Evolutionary conservation across 768 basidiomycete species (phyloP), one percentile per base, ranked within the genome.

Genomic region (Kwoniella mangroviensis): DNA sequence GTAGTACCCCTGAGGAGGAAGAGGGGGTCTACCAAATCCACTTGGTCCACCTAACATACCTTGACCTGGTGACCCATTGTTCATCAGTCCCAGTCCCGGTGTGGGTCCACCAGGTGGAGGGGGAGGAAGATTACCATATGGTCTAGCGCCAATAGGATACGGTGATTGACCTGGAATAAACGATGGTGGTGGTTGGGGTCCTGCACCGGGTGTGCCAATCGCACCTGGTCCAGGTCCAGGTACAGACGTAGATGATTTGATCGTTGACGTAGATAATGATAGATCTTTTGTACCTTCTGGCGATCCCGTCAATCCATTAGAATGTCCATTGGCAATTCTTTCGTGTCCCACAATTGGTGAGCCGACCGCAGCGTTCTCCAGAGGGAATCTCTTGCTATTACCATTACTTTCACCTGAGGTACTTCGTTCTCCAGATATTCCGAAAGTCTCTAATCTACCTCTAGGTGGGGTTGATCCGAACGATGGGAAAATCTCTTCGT

Each of bases 391-490:
- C 43, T 62, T 71, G 19, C 52, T 21, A 51, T 49, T 65, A 15
- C 68, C 63, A 28, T 75, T 73, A 43, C 70, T 70, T 5, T 71
- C 74, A 17, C 69, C 73, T 60, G 69, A 73, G 19, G 66, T 62
- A 6, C 45, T 65, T 42, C 72, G 45, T 26, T 69, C 72, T 15
- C 45, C 68, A 1, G 71, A 13, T 11, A 56, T 40, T 3, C 63
- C 63, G 11, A 59, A 42, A 6, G 22, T 41, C 10, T 70, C 73
- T 15, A 65, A 13, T 59, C 76, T 42, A 10, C 76, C 76, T 19
- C 76, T 49, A 3, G 72, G 63, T 11, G 73, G 73, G 12, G 71
- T 67, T 6, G 73, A 66, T 5, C 74, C 74, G 60, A 73, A 69
- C 1, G 67, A 12, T 7, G 62, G 52, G 54, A 71, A 65, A 11